Evolutionary conservation across 2,329 filamentous ascomycete genomes (phyloP), one percentile per base, ranked within the genome.

Genomic region (Zymoseptoria ardabiliae): DNA sequence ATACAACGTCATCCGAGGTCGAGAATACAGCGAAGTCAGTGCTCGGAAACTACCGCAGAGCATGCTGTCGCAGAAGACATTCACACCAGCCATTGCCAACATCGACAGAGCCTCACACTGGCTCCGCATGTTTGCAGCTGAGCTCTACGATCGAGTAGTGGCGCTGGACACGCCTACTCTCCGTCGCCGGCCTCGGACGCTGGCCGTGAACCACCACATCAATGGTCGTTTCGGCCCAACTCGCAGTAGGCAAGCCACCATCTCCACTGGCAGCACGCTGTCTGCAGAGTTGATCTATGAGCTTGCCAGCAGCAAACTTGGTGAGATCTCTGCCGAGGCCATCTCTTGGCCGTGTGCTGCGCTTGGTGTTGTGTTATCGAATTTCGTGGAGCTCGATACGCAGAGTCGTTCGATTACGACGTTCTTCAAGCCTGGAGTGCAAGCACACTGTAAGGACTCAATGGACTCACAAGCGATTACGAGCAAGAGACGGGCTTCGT

Each of bases 21-120:
- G 92, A 62, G 94, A 99, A 72, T 78, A 80, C 54, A 94, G 88
- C 68, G 92, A 97, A 73, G 91, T 99, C 65, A 96, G 90, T 69
- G 83, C 91, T 25, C 82, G 93, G 55, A 96, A 91, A 1, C 89
- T 94, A 69, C 96, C 97, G 77, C 97, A 97, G 73, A 94, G 89
- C 17, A 97, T 99, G 92, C 80, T 97, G 13, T 97, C 91, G 1
- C 92, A 94, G 20, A 99, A 99, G 72, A 95, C 91, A 0, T 99
- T 99, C 70, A 82, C 90, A 21, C 94, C 94, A 0, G 85, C 82
- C 58, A 93, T 97, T 71, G 89, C 85, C 65, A 87, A 81, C 2
- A 77, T 84, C n/a, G 90, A 94, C 20, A 89, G 96, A 72, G 93
- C 87, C 1, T 78, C 83, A 22, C 86, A 86, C 60, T 99, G 94